Evolutionary conservation across 2,329 filamentous ascomycete genomes (phyloP), one percentile per base, ranked within the genome.

Genomic region (Alternaria sp.): DNA sequence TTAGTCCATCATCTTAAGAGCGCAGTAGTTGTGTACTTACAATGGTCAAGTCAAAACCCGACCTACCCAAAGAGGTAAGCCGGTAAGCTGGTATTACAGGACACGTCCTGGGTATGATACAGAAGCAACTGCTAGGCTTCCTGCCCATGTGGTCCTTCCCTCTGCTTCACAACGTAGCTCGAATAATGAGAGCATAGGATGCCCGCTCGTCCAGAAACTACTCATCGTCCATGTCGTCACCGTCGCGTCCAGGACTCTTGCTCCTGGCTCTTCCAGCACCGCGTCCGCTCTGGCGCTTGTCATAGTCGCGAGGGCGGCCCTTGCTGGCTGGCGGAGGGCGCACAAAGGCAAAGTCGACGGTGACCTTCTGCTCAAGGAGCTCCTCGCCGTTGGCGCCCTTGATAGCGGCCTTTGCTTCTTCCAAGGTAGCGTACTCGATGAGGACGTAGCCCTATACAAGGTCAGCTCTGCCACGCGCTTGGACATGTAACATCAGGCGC

Each of bases 281-380:
- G 11, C 69, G 74, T 18, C 69, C 73, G 44, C 67, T 74, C 42
- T 70, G 73, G 63, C 70, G 71, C 62, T 71, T 69, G 34, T 75
- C 75, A 34, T 72, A 67, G 43, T 75, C 73, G 68, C 66, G 74
- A 58, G 73, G 68, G 26, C 73, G 72, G 30, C 70, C 81, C 75
- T 88, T 89, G 57, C 83, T 85, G 7, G 66, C 60, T 4, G 78
- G 90, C 16, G 91, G 91, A 58, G 92, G 92, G 49, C 92, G 84
- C 60, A 95, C 92, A 75, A 95, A 95, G 1, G 91, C 92, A 79
- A 93, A 95, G 80, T 95, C 92, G 62, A 94, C 91, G 60, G 86
- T 82, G 65, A 95, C 86, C 7, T 89, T 92, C 83, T 95, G 91
- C 70, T 95, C 92, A 44, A 95, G 86, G 57, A 95, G 82, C 78